These are phyloP conservation scores for Pseudomonodictys pantanalensis DNA, from an alignment of 495 filamentous ascomycete species.

Conservation along the genomic window DNA sequence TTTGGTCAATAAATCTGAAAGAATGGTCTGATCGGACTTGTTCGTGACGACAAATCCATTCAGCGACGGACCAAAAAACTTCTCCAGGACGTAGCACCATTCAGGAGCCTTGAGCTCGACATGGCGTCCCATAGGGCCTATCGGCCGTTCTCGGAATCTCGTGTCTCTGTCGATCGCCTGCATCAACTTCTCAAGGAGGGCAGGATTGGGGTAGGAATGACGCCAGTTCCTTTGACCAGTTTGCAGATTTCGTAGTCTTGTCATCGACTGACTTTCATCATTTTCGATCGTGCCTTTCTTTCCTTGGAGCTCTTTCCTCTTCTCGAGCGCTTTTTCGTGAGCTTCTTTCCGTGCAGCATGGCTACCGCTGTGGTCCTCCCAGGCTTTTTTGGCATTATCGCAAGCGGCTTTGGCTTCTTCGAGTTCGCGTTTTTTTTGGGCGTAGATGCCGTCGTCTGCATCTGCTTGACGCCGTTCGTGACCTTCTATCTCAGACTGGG, in stretches of 20 bases:
- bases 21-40: conserved; percentile 62
- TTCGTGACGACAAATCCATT: conserved; percentile 77
- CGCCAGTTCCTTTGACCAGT: conserved; percentile 53
- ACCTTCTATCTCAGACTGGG: conserved; percentile 37
- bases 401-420: conserved; percentile 42
- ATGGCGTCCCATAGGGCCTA: conserved; percentile 79
- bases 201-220: conserved; percentile 63
- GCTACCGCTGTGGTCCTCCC: conserved; percentile 41
- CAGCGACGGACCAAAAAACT: conserved; percentile 60
- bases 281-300: conserved; percentile 32
- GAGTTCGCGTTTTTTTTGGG: conserved; percentile 39
- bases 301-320: conserved; percentile 40
- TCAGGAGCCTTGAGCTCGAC: conserved; percentile 71
- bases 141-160: conserved; percentile 65
- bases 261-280: conserved; percentile 49
- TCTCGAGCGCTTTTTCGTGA: conserved; percentile 44
- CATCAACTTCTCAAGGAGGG: conserved; percentile 61
- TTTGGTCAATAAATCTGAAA: conserved; percentile 61
- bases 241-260: conserved; percentile 47
- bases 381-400: conserved; percentile 43
- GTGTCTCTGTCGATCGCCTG: conserved; percentile 62
- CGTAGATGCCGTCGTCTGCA: conserved; percentile 38
- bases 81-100: conserved; percentile 84
- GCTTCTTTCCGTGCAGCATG: conserved; percentile 37
- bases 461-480: conserved; percentile 35